Base-by-base conservation (phyloP, 1,139 yeast genomes). In the Candida glucosophila region DNA sequence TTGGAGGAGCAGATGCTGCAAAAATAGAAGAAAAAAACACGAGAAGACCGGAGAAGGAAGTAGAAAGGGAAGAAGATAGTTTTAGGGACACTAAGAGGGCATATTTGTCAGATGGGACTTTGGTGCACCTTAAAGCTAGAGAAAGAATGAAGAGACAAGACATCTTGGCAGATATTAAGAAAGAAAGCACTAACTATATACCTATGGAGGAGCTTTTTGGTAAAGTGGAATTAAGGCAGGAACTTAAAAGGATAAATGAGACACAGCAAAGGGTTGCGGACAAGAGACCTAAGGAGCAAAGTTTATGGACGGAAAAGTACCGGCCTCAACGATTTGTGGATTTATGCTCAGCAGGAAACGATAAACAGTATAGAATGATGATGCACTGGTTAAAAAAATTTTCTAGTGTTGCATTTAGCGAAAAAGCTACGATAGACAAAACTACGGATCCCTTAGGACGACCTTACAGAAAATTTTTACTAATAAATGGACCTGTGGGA, bases 401-500 rank as follows among this genome's bases (percentile, higher is more conserved):
- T 97, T 71, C 81, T 3, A 52, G 69, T 4, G 64, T 73, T 2
- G 93, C 81, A 2, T 77, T 73, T 42, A 67, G 71, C 6, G 67
- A 62, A 24, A 56, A 49, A 7, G 34, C 27, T 20, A 19, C 12
- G 12, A 23, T 30, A 5, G 39, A 37, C 17, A 35, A 33, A 2
- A 31, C 33, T n/a, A 41, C 34, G 3, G 95, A 85, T 46, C 64
- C 71, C 1, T 58, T 68, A 23, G 74, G 77, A 5, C 62, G 97
- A 25, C 97, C 97, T 0, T 56, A 52, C n/a, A 66, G 65, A 29
- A 79, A 74, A 37, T 64, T 90, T 1, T 47, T 90, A 20, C 55
- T 90, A 25, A 67, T 90, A 3, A 85, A 80, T 46, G 98, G 98
- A 0, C 93, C 96, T 0, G 88, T 95, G 1, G 98, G 98, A 1